Conservation (phyloP, 2,329 filamentous ascomycete species). For the Aspergillus tanneri region DNA sequence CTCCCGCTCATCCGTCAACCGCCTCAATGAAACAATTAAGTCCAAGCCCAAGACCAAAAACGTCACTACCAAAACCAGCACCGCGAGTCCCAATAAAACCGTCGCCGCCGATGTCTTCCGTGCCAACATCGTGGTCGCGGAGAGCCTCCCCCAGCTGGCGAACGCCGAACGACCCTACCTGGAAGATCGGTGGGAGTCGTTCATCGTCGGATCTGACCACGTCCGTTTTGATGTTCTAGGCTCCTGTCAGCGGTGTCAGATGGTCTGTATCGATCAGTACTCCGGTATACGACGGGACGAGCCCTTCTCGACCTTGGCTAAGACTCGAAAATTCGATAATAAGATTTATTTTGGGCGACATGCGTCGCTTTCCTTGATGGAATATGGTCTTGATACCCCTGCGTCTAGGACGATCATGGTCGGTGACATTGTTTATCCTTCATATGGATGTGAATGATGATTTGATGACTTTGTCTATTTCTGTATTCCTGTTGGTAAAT, state of each 20-base stretch:
- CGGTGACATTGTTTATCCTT: slow-evolving; percentile 41
- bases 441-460: slow-evolving; percentile 23
- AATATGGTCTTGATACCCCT: slow-evolving; percentile 17
- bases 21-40: slow-evolving; percentile 71
- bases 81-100: slow-evolving; percentile 44
- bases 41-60: slow-evolving; percentile 35
- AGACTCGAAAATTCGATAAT: slow-evolving; percentile 77
- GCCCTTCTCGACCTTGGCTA: slow-evolving; percentile 83
- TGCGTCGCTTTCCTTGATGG: slow-evolving; percentile 45
- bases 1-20: slow-evolving; percentile 73
- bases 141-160: slow-evolving; percentile 46
- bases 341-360: slow-evolving; percentile 91
- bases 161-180: slow-evolving; percentile 62
- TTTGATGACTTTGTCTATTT: not conserved
- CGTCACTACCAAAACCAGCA: slow-evolving; percentile 47
- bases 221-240: slow-evolving; percentile 64
- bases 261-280: slow-evolving; percentile 90
- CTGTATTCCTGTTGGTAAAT: too few relatives aligned
- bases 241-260: slow-evolving; percentile 84
- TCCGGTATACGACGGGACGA: slow-evolving; percentile 77
- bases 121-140: slow-evolving; percentile 77
- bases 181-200: slow-evolving; percentile 73
- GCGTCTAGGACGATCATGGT: slow-evolving; percentile 35
- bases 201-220: slow-evolving; percentile 60
- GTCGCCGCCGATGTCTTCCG: slow-evolving; percentile 76